Evolutionary conservation across 495 filamentous ascomycete species (phyloP).

Genomic region (Podospora sp.): DNA sequence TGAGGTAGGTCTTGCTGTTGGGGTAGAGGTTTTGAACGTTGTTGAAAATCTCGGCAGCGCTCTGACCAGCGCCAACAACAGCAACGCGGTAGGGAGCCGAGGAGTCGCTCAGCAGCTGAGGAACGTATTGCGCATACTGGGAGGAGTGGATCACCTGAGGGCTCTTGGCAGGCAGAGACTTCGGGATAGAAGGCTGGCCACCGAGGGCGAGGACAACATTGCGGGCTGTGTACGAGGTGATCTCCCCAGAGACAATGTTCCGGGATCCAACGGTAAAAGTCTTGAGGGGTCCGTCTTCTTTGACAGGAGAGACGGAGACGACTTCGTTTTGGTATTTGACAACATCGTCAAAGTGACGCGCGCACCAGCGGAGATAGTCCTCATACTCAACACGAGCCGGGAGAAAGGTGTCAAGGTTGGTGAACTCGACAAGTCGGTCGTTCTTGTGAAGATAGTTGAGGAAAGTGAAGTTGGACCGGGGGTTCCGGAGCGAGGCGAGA

Average conservation of each 20-base stretch:
- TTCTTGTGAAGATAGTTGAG: constrained; percentile 87
- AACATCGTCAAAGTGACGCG: constrained; percentile 73
- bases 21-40: constrained; percentile 83
- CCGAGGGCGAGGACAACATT: constrained; percentile 89
- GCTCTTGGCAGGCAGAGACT: constrained; percentile 61
- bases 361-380: constrained; percentile 94
- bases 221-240: constrained; percentile 53
- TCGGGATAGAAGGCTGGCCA: constrained; percentile 77
- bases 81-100: constrained; percentile 69
- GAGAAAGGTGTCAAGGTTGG: constrained; percentile 85
- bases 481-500: constrained; percentile 84
- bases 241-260: constrained; percentile 39
- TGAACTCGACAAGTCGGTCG: constrained; percentile 80
- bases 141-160: constrained; percentile 83
- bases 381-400: constrained; percentile 88
- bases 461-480: constrained; percentile 91
- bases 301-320: constrained; percentile 57
- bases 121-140: constrained; percentile 70
- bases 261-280: constrained; percentile 50
- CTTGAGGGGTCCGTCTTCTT: constrained; percentile 49
- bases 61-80: constrained; percentile 87
- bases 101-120: constrained; percentile 60
- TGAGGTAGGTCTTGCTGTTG: constrained; percentile 71
- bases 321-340: constrained; percentile 82
- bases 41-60: constrained; percentile 92